phyloP scores from a whole-genome alignment of 1,284 basidiomycete species.

The Bjerkandera adusta region DNA sequence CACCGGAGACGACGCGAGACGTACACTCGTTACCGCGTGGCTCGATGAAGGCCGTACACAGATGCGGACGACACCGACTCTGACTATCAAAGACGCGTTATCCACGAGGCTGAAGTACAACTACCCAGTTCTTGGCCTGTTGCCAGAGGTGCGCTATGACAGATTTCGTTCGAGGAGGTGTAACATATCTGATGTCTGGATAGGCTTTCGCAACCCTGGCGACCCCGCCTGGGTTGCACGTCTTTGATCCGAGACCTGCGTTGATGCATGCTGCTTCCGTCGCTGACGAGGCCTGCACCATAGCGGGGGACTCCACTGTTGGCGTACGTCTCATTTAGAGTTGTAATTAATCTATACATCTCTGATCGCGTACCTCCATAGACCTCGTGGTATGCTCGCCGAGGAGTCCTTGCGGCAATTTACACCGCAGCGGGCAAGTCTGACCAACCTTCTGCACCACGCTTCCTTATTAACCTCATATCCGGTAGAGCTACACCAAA shows the following conservation, averaged over 20 bases:
- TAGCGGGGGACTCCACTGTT: conserved; percentile 46
- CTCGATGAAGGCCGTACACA: conserved; percentile 56
- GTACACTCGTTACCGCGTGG: conserved; percentile 69
- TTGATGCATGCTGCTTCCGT: conserved; percentile 56
- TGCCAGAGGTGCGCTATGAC: conserved; percentile 56
- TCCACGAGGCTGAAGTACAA: conserved; percentile 57
- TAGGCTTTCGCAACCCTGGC: conserved; percentile 67
- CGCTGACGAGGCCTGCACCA: conserved; percentile 67
- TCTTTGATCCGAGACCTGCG: conserved; percentile 57
- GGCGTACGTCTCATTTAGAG: conserved; percentile 41
- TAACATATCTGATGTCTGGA: background rate
- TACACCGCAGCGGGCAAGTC: conserved; percentile 62
- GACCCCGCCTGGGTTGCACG: conserved; percentile 46
- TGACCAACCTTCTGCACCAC: conserved; percentile 9
- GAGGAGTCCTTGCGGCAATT: conserved; percentile 58
- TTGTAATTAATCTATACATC: background rate
- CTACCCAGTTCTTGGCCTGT: conserved; percentile 54
- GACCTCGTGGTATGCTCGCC: conserved; percentile 66
- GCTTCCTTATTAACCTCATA: background rate
- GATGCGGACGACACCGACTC: conserved; percentile 39
- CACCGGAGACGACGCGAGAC: conserved; percentile 58
- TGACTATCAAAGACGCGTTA: conserved; percentile 46
- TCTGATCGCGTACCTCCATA: conserved; percentile 26
- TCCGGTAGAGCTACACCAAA: conserved; percentile 66
- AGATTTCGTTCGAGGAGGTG: background rate